Evolutionary conservation across 768 basidiomycete genomes (phyloP).

Genomic region (Trametes villosa): DNA sequence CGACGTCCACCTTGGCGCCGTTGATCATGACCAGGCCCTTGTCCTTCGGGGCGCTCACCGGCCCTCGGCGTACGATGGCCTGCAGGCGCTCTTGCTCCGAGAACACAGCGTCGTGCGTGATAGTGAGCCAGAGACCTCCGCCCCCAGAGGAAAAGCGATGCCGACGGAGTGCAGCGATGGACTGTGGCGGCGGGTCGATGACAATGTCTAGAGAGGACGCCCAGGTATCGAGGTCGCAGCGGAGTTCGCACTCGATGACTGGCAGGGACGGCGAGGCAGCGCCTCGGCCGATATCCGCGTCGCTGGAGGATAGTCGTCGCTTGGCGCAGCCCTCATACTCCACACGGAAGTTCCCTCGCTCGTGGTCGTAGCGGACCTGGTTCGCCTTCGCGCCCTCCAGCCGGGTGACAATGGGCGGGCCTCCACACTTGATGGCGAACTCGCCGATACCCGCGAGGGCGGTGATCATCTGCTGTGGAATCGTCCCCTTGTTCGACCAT

Average conservation of each 20-base stretch:
- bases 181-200: constrained; percentile 89
- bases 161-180: constrained; percentile 80
- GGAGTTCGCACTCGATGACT: constrained; percentile 84
- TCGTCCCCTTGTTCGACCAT: constrained; percentile 93
- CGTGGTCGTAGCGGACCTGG: constrained; percentile 84
- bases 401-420: constrained; percentile 89
- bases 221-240: constrained; percentile 94
- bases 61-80: constrained; percentile 75
- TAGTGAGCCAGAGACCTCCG: constrained; percentile 92
- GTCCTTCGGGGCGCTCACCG: constrained; percentile 62
- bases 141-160: constrained; percentile 87
- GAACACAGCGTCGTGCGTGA: constrained; percentile 83
- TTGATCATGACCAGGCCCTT: constrained; percentile 89
- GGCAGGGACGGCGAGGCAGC: constrained; percentile 40
- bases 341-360: constrained; percentile 76
- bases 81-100: constrained; percentile 77
- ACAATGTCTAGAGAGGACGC: constrained; percentile 82
- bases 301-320: constrained; percentile 41
- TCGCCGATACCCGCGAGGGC: constrained; percentile 91
- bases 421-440: constrained; percentile 93
- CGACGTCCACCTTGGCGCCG: constrained; percentile 81
- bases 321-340: constrained; percentile 77
- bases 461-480: constrained; percentile 92
- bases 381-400: constrained; percentile 77
- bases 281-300: constrained; percentile 17